Base-by-base conservation (phyloP, 1,284 basidiomycete species). In the Irpex sp. region DNA sequence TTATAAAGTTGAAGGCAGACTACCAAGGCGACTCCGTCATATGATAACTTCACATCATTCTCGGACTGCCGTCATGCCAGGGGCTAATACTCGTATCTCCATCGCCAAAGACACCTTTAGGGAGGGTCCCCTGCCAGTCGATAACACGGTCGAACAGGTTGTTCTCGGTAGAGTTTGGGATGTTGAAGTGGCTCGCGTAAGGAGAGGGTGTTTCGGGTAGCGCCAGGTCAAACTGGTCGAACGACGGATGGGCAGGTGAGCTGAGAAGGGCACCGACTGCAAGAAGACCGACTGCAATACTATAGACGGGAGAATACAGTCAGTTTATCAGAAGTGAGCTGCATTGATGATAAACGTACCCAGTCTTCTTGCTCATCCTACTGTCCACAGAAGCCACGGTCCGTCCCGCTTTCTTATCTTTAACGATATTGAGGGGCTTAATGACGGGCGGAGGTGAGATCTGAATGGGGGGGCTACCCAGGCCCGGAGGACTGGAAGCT, bases 221-320 rank as follows among this genome's bases (percentile, higher is more conserved):
- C 5, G 53, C 11, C 19, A 54, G 26, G n/a, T 54, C 53, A 26
- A 54, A 33, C 21, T 54, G 53, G 21, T 54, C 53, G 33, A 54
- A 54, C 9, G 53, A 31, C 2, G 53, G 53, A 8, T 21, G 19
- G 19, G 17, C 9, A 5, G 53, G 53, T n/a, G 53, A 54, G 5
- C 31, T 35, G 36, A 62, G 50, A 31, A 62, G 57, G n/a, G 61
- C 61, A 19, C 61, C 61, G 57, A 62, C 53, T 35, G 61, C 61
- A 8, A 62, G 61, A n/a, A 62, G 61, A 35, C 61, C 61, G 39
- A 62, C 61, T 5, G 58, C 61, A 19, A 62, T 26, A 26, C 21
- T 26, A 26, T 26, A 26, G 21, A 26, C 21, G 21, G 21, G 21
- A 3, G 21, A 26, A 26, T 26, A 26, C 21, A 26, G 21, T 26